Percentiles rank a stretch among this genome's conserved stretches.
phyloP scores from a whole-genome alignment of 2,329 filamentous ascomycete genomes.

The Tolypocladium inflatum region DNA sequence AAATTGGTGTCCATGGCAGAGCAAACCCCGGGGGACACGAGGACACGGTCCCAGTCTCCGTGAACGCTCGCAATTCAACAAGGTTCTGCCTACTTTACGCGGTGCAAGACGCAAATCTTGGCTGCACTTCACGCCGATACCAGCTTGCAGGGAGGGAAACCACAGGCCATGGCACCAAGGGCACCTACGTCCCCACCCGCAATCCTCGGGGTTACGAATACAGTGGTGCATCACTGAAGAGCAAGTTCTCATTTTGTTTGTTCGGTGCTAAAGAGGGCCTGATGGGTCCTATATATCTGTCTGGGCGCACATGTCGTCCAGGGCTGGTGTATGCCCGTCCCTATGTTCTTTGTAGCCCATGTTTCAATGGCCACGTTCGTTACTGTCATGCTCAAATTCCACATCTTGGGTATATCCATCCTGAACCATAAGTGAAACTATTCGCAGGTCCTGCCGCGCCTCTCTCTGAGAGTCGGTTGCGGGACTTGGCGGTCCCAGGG shows the following conservation, averaged over 20 bases:
- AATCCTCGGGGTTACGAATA: neutral
- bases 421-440: neutral
- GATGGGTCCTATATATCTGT: neutral
- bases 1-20: neutral
- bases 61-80: neutral
- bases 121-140: neutral
- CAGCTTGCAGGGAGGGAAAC: neutral
- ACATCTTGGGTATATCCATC: neutral
- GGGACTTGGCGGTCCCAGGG: neutral
- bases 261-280: neutral
- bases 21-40: neutral
- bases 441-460: neutral
- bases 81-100: neutral
- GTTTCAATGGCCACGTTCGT: neutral
- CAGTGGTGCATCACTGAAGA: neutral
- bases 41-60: neutral
- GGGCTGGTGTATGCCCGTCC: neutral
- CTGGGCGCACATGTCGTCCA: neutral
- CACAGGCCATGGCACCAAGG: neutral
- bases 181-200: neutral
- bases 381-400: neutral
- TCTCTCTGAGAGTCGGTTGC: neutral
- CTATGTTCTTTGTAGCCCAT: neutral
- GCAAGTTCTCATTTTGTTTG: neutral
- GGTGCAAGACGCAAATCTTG: no score